These are phyloP conservation scores for Acrodontium crateriforme DNA, from an alignment of 2,329 filamentous ascomycete genomes.

Conservation along the genomic window DNA sequence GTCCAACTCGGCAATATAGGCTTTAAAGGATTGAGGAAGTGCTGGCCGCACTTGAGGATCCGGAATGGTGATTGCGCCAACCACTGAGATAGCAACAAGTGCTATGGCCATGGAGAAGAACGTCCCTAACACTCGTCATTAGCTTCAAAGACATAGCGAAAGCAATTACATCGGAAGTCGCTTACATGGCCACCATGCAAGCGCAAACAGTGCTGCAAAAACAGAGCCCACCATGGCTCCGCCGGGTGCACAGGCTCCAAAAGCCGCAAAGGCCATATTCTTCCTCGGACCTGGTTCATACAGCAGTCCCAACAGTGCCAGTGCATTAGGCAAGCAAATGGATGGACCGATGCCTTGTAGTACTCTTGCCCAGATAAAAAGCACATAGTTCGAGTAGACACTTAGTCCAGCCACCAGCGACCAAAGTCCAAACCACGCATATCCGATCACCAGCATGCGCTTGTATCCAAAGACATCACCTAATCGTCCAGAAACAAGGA, in stretches of 20 bases:
- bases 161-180: too few relatives aligned
- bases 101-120: slow-evolving; percentile 33
- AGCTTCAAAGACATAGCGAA: too few relatives aligned
- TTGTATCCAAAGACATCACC: slow-evolving; percentile 38
- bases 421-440: slow-evolving; percentile 36
- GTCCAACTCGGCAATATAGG: slow-evolving; percentile 25
- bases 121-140: slow-evolving; percentile 8
- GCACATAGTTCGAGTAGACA: slow-evolving; percentile 21
- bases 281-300: slow-evolving; percentile 46
- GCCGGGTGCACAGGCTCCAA: slow-evolving; percentile 36
- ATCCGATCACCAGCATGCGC: slow-evolving; percentile 35
- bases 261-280: slow-evolving; percentile 44
- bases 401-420: slow-evolving; percentile 32
- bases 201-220: slow-evolving; percentile 27
- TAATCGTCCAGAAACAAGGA: slow-evolving; percentile 30
- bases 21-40: slow-evolving; percentile 1
- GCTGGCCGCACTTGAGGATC: slow-evolving; percentile 14
- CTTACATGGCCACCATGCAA: slow-evolving; percentile 37
- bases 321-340: slow-evolving; percentile 47
- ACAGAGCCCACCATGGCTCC: slow-evolving; percentile 30
- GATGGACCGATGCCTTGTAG: slow-evolving; percentile 44
- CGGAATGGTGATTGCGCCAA: slow-evolving; percentile 28
- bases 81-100: slow-evolving; percentile 23
- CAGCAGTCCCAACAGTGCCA: slow-evolving; percentile 46
- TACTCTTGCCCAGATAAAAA: slow-evolving; percentile 25